These are phyloP conservation scores for Epichloe typhina DNA, from an alignment of 2,329 filamentous ascomycete genomes.

Conservation along the genomic window DNA sequence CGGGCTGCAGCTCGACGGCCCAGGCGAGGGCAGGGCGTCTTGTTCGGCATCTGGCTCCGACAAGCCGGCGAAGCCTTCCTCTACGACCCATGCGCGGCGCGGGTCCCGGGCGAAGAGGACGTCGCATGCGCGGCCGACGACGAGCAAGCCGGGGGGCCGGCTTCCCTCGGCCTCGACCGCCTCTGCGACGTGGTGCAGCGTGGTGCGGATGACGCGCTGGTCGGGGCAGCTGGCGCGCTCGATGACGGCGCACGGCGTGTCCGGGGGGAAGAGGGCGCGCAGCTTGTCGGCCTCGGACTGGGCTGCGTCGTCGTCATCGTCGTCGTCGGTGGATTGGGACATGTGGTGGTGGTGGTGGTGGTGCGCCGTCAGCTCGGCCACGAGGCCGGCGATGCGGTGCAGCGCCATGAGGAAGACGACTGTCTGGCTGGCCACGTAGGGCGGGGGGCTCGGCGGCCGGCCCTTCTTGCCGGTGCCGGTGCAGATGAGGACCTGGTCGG, in stretches of 20 bases:
- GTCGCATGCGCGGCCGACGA: constrained; percentile 74
- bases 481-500: constrained; percentile 90
- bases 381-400: constrained; percentile 65
- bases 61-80: constrained; percentile 72
- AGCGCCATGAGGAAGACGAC: constrained; percentile 93
- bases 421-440: constrained; percentile 62
- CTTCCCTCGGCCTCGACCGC: constrained; percentile 85
- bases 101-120: constrained; percentile 49
- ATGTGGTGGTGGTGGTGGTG: constrained; percentile 8
- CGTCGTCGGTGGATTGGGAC: too few species aligned
- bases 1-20: not conserved
- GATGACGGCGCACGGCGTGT: constrained; percentile 83
- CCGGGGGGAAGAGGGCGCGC: constrained; percentile 56
- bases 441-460: constrained; percentile 65
- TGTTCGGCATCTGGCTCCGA: constrained; percentile 33
- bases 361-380: constrained; percentile 50
- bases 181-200: constrained; percentile 60
- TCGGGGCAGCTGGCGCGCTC: constrained; percentile 91
- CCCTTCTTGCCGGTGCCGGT: constrained; percentile 92
- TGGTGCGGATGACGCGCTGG: constrained; percentile 83
- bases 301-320: too few species aligned
- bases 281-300: constrained; percentile 4
- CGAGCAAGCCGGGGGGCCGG: constrained; percentile 74
- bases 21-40: not conserved
- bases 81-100: constrained; percentile 63